These are phyloP conservation scores for Phytophthora ramorum DNA, from an alignment of 352 stramenopile genomes.

Conservation along the genomic window DNA sequence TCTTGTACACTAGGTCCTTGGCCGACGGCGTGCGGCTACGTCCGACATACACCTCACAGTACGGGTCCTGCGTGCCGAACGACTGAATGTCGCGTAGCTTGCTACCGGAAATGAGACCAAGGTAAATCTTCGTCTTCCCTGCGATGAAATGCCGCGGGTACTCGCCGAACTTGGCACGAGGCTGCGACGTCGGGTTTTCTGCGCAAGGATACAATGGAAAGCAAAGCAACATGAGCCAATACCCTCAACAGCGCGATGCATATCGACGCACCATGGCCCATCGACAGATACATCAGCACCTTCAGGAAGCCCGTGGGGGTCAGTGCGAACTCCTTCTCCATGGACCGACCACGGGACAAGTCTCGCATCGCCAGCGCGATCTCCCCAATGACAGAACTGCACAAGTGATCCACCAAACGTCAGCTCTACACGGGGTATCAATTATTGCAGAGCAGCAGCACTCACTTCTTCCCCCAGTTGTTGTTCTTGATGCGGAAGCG, in stretches of 20 bases:
- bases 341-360: constrained; percentile 72
- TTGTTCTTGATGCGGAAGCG: constrained; percentile 80
- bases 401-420: constrained; percentile 4
- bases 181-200: constrained; percentile 80
- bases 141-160: constrained; percentile 83
- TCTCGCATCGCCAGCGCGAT: constrained; percentile 73
- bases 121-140: constrained; percentile 73
- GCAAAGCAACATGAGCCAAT: constrained; percentile 6
- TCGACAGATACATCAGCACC: constrained; percentile 72
- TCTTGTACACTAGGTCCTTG: constrained; percentile 72
- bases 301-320: constrained; percentile 75
- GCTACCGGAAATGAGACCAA: constrained; percentile 70
- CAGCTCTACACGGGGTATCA: not conserved
- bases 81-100: constrained; percentile 82
- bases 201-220: not conserved
- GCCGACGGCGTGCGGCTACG: constrained; percentile 43
- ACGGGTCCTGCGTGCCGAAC: constrained; percentile 80
- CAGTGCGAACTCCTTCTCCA: constrained; percentile 83
- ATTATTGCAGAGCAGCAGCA: not conserved
- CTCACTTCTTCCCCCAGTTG: constrained; percentile 82
- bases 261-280: constrained; percentile 61
- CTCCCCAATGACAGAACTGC: constrained; percentile 75
- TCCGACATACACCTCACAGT: constrained; percentile 76
- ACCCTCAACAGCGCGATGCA: not conserved
- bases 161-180: constrained; percentile 67